Evolutionary conservation across 2,329 filamentous ascomycete species (phyloP).

Genomic region (Nemania abortiva): DNA sequence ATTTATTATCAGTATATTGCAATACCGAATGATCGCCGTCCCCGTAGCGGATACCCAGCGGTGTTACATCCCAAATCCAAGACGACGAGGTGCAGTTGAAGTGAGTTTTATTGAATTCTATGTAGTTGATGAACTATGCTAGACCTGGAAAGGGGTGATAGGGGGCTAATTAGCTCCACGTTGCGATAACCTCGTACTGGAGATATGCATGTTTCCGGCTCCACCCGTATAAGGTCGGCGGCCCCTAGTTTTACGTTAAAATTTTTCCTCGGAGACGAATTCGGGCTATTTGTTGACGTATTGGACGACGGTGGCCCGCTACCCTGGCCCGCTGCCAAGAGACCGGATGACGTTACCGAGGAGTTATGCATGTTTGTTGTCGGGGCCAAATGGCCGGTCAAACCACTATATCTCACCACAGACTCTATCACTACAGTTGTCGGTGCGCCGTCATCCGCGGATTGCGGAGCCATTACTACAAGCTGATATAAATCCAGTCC

Average conservation of each 20-base stretch:
- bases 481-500: slow-evolving; percentile 49
- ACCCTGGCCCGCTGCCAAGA: neutral
- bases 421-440: slow-evolving; percentile 46
- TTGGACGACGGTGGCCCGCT: slow-evolving; percentile 5
- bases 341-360: slow-evolving; percentile 32
- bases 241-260: neutral
- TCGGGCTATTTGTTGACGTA: neutral
- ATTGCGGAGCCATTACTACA: slow-evolving; percentile 50
- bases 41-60: neutral
- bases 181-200: neutral
- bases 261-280: neutral
- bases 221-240: too few species aligned
- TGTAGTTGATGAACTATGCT: too few species aligned
- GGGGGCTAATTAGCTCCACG: neutral
- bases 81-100: neutral
- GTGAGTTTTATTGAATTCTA: neutral
- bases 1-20: neutral
- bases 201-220: neutral
- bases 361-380: slow-evolving; percentile 41
- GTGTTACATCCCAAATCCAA: neutral
- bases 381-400: slow-evolving; percentile 38
- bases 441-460: slow-evolving; percentile 42
- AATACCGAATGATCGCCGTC: neutral
- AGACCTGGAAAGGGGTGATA: neutral
- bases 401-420: slow-evolving; percentile 39